A percentile compares a stretch with the other conserved stretches of the same genome.
Evolutionary conservation across 202 grass and related monocot genomes (phyloP).

Genomic region (Hordeum pubiflorum): DNA sequence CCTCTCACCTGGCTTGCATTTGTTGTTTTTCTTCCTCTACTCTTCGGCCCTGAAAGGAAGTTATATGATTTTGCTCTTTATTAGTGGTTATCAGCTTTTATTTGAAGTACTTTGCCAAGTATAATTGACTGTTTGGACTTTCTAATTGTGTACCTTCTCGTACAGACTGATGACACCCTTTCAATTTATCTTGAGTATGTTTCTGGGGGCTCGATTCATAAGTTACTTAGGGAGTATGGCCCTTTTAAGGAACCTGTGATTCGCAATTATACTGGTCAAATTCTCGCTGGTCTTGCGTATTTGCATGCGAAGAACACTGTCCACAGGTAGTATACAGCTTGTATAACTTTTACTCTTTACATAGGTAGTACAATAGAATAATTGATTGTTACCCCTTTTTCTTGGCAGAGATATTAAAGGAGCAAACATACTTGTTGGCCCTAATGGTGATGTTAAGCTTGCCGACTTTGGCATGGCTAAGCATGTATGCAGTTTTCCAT

Average conservation of each 20-base stretch:
- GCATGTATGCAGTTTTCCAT: conserved; percentile 61
- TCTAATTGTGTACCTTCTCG: conserved; percentile 3
- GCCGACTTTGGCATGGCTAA: conserved; percentile 99
- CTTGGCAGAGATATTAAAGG: conserved; percentile 94
- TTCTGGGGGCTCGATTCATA: conserved; percentile 92
- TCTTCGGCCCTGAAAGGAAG: neutral
- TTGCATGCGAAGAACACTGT: conserved; percentile 82
- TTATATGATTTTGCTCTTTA: neutral
- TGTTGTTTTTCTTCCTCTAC: neutral
- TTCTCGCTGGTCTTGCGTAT: conserved; percentile 86
- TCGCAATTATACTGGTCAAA: conserved; percentile 83
- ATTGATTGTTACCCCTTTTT: conserved; percentile 14
- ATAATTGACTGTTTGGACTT: conserved; percentile 17
- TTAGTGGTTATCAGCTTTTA: conserved; percentile 9
- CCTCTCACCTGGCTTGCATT: neutral
- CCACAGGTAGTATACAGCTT: conserved; percentile 60
- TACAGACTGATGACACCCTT: conserved; percentile 66
- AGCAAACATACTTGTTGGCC: conserved; percentile 94
- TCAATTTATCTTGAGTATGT: conserved; percentile 90
- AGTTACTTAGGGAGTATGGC: conserved; percentile 85
- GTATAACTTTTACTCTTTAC: conserved; percentile 15
- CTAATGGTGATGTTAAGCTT: conserved; percentile 90
- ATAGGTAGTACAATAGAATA: conserved; percentile 4
- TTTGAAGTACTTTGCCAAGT: conserved; percentile 4
- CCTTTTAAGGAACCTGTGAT: conserved; percentile 77